Evolutionary conservation across 768 basidiomycete genomes (phyloP).

Genomic region (Mycena olivaceomarginata): DNA sequence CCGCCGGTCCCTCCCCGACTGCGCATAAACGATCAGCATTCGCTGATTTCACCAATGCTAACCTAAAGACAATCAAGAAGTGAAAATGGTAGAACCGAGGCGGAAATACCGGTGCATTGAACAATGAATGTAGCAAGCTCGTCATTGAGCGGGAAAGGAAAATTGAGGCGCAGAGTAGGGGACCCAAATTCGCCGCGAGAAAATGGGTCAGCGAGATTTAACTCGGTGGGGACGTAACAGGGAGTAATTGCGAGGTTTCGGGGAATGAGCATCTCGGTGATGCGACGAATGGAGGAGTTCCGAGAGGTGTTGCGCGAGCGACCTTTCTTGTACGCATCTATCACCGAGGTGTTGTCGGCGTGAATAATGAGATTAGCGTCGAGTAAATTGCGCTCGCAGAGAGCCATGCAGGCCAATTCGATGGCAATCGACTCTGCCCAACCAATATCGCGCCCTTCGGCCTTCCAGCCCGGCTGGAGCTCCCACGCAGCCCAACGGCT

Average conservation of each 20-base stretch:
- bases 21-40: slow-evolving; percentile 16
- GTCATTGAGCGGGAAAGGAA: slow-evolving; percentile 38
- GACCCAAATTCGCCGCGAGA: slow-evolving; percentile 46
- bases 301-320: slow-evolving; percentile 6
- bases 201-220: slow-evolving; percentile 57
- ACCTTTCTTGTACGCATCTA: slow-evolving; percentile 12
- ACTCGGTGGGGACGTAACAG: slow-evolving; percentile 49
- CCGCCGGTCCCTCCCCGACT: slow-evolving; percentile 27
- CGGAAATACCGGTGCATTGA: slow-evolving; percentile 12
- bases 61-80: background rate
- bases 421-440: slow-evolving; percentile 24
- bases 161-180: background rate
- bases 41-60: slow-evolving; percentile 6
- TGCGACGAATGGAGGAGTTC: slow-evolving; percentile 19
- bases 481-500: slow-evolving; percentile 13
- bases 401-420: slow-evolving; percentile 1
- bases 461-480: slow-evolving; percentile 10
- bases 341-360: too few relatives aligned
- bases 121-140: slow-evolving; percentile 42
- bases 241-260: slow-evolving; percentile 46
- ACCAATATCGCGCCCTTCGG: slow-evolving; percentile 18
- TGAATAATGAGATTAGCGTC: too few relatives aligned
- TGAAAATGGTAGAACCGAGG: background rate
- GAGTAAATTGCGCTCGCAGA: too few relatives aligned
- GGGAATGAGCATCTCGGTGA: slow-evolving; percentile 33